These are phyloP conservation scores for Beta vulgaris DNA, from an alignment of 148 eudicot genomes.

Conservation along the genomic window DNA sequence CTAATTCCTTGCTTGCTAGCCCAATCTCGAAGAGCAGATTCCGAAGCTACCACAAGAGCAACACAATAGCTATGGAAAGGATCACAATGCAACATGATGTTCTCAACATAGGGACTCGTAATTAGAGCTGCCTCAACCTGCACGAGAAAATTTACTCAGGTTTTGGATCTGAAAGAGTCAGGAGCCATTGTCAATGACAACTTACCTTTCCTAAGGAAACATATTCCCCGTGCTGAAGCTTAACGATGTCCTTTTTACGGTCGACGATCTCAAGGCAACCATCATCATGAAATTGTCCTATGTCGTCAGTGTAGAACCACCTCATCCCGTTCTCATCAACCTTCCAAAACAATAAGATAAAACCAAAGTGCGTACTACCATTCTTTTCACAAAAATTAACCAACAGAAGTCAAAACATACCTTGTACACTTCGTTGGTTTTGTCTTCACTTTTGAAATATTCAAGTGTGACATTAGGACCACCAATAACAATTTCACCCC, in stretches of 20 bases:
- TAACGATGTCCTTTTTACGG: slow-evolving; percentile 92
- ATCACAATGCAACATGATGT: slow-evolving; percentile 81
- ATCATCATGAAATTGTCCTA: slow-evolving; percentile 78
- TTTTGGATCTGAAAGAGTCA: neutral
- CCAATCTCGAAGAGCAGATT: slow-evolving; percentile 62
- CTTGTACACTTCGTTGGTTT: slow-evolving; percentile 84
- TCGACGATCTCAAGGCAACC: slow-evolving; percentile 96
- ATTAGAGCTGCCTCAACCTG: slow-evolving; percentile 84
- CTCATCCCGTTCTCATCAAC: slow-evolving; percentile 87
- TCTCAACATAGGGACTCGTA: slow-evolving; percentile 67
- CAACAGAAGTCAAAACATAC: slow-evolving; percentile 31
- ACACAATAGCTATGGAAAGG: slow-evolving; percentile 79
- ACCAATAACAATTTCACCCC: slow-evolving; percentile 86
- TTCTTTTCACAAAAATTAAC: neutral
- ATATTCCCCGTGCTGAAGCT: slow-evolving; percentile 92
- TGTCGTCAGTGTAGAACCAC: slow-evolving; percentile 95
- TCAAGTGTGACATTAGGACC: slow-evolving; percentile 91
- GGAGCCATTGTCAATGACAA: too few relatives aligned
- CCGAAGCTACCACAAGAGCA: slow-evolving; percentile 79
- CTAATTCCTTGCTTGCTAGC: slow-evolving; percentile 52
- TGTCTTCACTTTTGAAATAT: slow-evolving; percentile 77
- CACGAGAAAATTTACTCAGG: slow-evolving; percentile 10
- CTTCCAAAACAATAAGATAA: slow-evolving; percentile 29
- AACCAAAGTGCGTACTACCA: neutral
- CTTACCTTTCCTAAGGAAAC: slow-evolving; percentile 95